Percentiles rank a stretch among this genome's conserved stretches.
Evolutionary conservation across 2,329 filamentous ascomycete genomes (phyloP).

Genomic region (Penicillium sp.): DNA sequence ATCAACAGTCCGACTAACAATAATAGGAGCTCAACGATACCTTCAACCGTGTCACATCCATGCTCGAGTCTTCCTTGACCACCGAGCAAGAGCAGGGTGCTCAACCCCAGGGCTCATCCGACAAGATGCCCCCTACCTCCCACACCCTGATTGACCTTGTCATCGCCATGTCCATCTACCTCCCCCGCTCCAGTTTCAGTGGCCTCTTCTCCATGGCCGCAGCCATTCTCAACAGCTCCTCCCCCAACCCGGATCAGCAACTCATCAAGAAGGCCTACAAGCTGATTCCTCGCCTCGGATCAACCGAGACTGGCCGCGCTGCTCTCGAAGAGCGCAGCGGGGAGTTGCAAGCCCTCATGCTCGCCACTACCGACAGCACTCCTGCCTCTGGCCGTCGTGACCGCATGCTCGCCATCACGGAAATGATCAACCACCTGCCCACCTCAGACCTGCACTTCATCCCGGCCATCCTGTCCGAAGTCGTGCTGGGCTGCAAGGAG

Average conservation of each 20-base stretch:
- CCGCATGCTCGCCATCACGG: slow-evolving; percentile 77
- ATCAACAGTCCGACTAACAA: slow-evolving; percentile 13
- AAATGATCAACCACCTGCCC: slow-evolving; percentile 78
- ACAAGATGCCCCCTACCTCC: slow-evolving; percentile 83
- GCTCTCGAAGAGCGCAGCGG: slow-evolving; percentile 73
- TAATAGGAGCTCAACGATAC: slow-evolving; percentile 76
- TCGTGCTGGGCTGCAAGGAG: slow-evolving; percentile 95
- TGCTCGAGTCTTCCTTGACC: slow-evolving; percentile 73
- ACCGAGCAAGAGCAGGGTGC: slow-evolving; percentile 64
- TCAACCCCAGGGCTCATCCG: slow-evolving; percentile 64
- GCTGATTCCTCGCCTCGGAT: slow-evolving; percentile 84
- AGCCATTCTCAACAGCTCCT: slow-evolving; percentile 70
- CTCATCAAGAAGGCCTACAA: slow-evolving; percentile 99
- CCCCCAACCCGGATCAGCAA: slow-evolving; percentile 68
- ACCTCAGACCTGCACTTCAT: slow-evolving; percentile 85
- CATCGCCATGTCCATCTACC: slow-evolving; percentile 92
- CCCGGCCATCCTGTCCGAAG: slow-evolving; percentile 84
- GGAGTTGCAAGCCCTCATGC: slow-evolving; percentile 79
- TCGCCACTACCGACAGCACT: slow-evolving; percentile 79
- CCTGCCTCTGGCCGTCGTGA: slow-evolving; percentile 85
- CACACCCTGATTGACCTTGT: slow-evolving; percentile 97
- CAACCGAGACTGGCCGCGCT: slow-evolving; percentile 73
- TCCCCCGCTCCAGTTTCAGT: slow-evolving; percentile 82
- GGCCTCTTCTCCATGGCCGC: slow-evolving; percentile 85
- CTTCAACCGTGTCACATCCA: slow-evolving; percentile 80